A percentile compares a stretch with the other conserved stretches of the same genome.
Evolutionary conservation across 352 stramenopile species (phyloP).

Genomic region (Globisporangium canariense): DNA sequence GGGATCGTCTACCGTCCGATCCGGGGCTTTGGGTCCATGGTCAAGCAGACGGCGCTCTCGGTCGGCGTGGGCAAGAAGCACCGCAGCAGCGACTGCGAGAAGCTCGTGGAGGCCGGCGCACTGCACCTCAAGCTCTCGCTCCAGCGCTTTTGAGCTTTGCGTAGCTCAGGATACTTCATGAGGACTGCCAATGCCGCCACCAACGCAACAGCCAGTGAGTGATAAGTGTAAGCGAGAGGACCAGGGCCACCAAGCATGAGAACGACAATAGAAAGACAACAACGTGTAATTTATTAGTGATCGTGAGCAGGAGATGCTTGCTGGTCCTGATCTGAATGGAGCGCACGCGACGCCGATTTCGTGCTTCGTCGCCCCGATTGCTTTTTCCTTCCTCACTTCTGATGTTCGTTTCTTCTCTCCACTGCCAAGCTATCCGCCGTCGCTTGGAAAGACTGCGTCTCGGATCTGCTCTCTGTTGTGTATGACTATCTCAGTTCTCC

Average conservation of each 20-base stretch:
- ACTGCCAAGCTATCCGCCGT: background rate
- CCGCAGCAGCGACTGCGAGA: constrained; percentile 36
- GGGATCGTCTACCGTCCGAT: constrained; percentile 72
- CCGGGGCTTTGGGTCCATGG: constrained; percentile 68
- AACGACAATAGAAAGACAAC: constrained; percentile 19
- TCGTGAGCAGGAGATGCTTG: background rate
- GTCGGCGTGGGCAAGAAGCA: constrained; percentile 55
- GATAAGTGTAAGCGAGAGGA: background rate
- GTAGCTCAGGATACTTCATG: background rate
- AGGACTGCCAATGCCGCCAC: background rate
- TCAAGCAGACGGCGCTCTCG: constrained; percentile 69
- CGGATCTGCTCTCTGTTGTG: too few relatives aligned
- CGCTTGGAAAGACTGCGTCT: background rate
- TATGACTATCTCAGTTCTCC: background rate
- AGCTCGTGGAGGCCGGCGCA: constrained; percentile 52
- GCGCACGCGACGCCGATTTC: background rate
- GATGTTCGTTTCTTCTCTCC: background rate
- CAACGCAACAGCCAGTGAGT: too few relatives aligned
- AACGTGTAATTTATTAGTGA: constrained; percentile 59
- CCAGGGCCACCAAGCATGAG: background rate
- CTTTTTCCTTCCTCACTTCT: background rate
- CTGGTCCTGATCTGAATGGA: background rate
- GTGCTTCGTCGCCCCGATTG: background rate
- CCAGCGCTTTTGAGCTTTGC: constrained; percentile 31
- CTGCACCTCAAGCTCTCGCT: constrained; percentile 64